These are phyloP conservation scores for Insectozyma bohioensis DNA, from an alignment of 1,139 yeast genomes.

Conservation along the genomic window DNA sequence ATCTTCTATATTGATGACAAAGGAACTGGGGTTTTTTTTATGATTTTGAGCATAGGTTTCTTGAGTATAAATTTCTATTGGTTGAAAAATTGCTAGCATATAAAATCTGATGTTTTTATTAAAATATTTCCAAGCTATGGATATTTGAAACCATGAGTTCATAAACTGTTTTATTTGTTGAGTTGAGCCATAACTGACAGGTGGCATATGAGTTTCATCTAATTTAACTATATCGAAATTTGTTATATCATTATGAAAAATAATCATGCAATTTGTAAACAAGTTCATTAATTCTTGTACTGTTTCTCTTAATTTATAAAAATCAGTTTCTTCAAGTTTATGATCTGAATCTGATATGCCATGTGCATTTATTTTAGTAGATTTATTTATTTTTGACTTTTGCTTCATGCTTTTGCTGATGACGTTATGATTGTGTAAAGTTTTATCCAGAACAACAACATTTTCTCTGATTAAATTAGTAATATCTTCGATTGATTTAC, in stretches of 20 bases:
- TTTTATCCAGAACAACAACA: constrained; percentile 2
- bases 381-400: constrained; percentile 1
- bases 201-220: constrained; percentile 5
- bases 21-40: not conserved
- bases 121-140: constrained; percentile 33
- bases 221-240: not conserved
- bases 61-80: constrained; percentile 25
- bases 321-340: constrained; percentile 24
- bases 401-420: constrained; percentile 5
- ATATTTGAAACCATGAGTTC: constrained; percentile 22
- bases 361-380: not conserved
- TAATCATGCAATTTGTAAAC: constrained; percentile 25
- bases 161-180: constrained; percentile 3
- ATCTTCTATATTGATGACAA: constrained; percentile 30
- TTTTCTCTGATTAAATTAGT: not conserved
- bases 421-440: too few relatives aligned
- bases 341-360: not conserved
- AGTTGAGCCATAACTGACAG: too few relatives aligned
- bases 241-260: constrained; percentile 24
- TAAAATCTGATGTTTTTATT: constrained; percentile 30
- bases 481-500: constrained; percentile 29
- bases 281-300: constrained; percentile 29
- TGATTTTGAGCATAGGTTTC: constrained; percentile 9
- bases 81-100: constrained; percentile 30
- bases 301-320: constrained; percentile 31